Evolutionary conservation across 2,329 filamentous ascomycete genomes (phyloP), one percentile per base, ranked within the genome.

Genomic region (Gnomoniopsis smithogilvyi): DNA sequence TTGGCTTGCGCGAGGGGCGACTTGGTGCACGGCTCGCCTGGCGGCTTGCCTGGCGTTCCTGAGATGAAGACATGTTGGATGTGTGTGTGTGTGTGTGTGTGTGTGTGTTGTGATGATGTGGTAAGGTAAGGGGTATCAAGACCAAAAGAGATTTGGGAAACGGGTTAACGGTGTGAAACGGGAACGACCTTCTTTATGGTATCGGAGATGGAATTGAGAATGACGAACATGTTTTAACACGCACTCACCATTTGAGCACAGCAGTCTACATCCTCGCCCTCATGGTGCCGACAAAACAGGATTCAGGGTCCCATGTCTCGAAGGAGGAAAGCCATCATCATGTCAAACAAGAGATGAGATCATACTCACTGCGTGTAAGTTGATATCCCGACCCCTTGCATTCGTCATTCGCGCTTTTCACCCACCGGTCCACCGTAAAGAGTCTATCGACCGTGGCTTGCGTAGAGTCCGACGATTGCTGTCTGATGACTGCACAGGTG

Each of bases 61-160:
- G 68, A 52, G 70, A 70, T 21, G 72, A 68, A 55, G 67, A 67
- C 67, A 68, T 68, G 48, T 54, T 67, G 58, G 50, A 51, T 14
- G 45, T 30, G 10, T 21, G 46, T 12, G n/a, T 59, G 50, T 14
- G 45, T 30, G 10, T 21, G 46, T 12, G n/a, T 59, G 50, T 14
- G 45, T 30, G 10, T 21, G 46, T 12, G n/a, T 59, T 43, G n/a
- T 3, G 22, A 21, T 56, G 38, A 52, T 43, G 45, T 22, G 51
- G 26, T 36, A 19, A 41, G 30, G 48, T 30, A 21, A 15, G 26
- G 48, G 48, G 33, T 24, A 34, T 52, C 33, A 54, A n/a, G 33
- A 43, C 46, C 36, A 36, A 34, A 15, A 19, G 36, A 19, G 49
- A 50, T 22, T n/a, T n/a, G 50, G n/a, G 7, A 52, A 38, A 26